A percentile compares a stretch with the other conserved stretches of the same genome.
phyloP scores from a whole-genome alignment of 148 eudicot species.

The Fallopia convolvulus region DNA sequence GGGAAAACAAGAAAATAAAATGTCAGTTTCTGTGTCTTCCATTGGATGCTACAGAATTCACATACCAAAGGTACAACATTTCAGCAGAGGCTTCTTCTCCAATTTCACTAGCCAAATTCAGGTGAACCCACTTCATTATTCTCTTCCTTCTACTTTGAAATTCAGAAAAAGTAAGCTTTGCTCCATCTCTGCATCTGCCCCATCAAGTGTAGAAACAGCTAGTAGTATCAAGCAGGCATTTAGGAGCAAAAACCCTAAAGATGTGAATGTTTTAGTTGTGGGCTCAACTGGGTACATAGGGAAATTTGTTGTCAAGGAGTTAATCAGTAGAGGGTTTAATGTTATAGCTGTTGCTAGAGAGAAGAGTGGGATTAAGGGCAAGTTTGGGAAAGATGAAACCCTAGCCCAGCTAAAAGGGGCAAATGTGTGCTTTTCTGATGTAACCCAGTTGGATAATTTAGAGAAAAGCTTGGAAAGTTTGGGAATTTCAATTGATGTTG shows the following conservation, averaged over 20 bases:
- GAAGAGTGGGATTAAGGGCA: conserved; percentile 72
- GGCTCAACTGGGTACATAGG: conserved; percentile 98
- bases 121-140: conserved; percentile 38
- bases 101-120: conserved; percentile 33
- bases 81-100: conserved; percentile 22
- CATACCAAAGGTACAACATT: conserved; percentile 27
- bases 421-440: conserved; percentile 86
- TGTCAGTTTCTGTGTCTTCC: conserved; percentile 35
- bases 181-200: conserved; percentile 21
- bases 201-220: conserved; percentile 22
- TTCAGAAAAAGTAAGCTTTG: conserved; percentile 20
- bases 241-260: conserved; percentile 57
- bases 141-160: conserved; percentile 19
- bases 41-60: conserved; percentile 14
- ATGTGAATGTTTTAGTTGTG: conserved; percentile 74
- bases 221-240: conserved; percentile 43
- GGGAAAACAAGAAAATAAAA: conserved; percentile 13
- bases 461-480: conserved; percentile 44
- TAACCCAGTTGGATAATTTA: conserved; percentile 53
- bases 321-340: conserved; percentile 74
- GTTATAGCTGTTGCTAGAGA: conserved; percentile 86
- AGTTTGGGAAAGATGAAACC: conserved; percentile 60
- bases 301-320: conserved; percentile 73
- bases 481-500: conserved; percentile 68
- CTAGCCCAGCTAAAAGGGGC: conserved; percentile 53